A percentile compares a stretch with the other conserved stretches of the same genome.
Evolutionary conservation across 805 yeast species (phyloP).

Genomic region (Schwanniomyces pseudopolymorphus): DNA sequence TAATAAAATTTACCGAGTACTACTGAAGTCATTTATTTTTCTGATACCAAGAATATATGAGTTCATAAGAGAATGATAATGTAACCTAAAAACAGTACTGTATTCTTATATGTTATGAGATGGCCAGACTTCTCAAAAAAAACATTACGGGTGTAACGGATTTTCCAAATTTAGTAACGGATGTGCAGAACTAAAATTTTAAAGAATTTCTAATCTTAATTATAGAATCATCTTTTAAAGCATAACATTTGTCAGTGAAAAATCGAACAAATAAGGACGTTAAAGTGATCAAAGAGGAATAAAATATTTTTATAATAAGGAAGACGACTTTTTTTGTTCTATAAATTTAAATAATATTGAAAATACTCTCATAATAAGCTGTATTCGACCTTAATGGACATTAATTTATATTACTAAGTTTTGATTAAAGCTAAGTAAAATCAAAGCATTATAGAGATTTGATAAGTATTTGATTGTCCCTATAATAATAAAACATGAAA

Average conservation of each 20-base stretch:
- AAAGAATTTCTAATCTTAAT: neutral
- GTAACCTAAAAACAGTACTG: neutral
- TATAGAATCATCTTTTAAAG: neutral
- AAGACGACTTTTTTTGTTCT: neutral
- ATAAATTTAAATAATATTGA: neutral
- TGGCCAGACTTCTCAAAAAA: neutral
- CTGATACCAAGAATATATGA: too few relatives aligned
- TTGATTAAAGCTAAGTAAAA: neutral
- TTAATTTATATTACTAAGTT: neutral
- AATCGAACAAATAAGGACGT: neutral
- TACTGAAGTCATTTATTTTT: too few relatives aligned
- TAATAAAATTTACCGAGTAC: too few relatives aligned
- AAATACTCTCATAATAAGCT: neutral
- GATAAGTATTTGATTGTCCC: neutral
- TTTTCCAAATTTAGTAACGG: neutral
- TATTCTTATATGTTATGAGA: neutral
- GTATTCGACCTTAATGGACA: neutral
- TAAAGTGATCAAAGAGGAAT: neutral
- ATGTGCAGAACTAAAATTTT: neutral
- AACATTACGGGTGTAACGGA: neutral
- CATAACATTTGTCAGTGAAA: neutral
- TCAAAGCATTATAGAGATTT: neutral
- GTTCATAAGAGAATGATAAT: too few relatives aligned
- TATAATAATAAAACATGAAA: slow-evolving; percentile 20
- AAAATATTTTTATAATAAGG: neutral